Percentiles rank a stretch among this genome's conserved stretches.
These are phyloP conservation scores for Acmispon strigosus DNA, from an alignment of 306 rosid species.

Conservation along the genomic window DNA sequence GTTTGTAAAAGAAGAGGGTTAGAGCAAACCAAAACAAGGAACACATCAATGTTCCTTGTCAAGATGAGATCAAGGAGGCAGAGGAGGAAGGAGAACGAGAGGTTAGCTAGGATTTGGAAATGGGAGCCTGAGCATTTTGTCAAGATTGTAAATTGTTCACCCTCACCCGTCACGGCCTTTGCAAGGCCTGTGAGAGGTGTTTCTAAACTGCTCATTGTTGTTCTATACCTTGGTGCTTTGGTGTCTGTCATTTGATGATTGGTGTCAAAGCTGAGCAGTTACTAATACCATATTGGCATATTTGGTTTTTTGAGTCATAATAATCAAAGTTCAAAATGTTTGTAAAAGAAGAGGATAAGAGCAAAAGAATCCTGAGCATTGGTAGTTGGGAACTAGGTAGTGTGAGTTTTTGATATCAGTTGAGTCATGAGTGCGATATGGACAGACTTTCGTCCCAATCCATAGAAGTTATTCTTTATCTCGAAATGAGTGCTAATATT, in stretches of 20 bases:
- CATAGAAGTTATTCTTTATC: no score
- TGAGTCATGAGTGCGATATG: no score
- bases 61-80: slow-evolving; percentile 67
- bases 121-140: slow-evolving; percentile 95
- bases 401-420: no score
- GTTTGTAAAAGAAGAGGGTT: background rate
- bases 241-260: background rate
- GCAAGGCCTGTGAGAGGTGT: slow-evolving; percentile 98
- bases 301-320: background rate
- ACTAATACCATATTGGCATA: background rate
- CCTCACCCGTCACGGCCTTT: slow-evolving; percentile 65
- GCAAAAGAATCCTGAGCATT: background rate
- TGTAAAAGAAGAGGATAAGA: background rate
- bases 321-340: background rate
- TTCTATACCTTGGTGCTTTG: background rate
- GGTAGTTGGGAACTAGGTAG: background rate
- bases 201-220: slow-evolving; percentile 5
- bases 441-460: no score
- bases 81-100: slow-evolving; percentile 71
- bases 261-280: background rate
- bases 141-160: slow-evolving; percentile 76
- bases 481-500: no score
- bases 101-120: slow-evolving; percentile 52
- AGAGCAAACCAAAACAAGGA: no score
- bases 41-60: no score